A percentile compares a stretch with the other conserved stretches of the same genome.
phyloP scores from a whole-genome alignment of 169 alveolate genomes.

The Plasmodium gonderi region DNA sequence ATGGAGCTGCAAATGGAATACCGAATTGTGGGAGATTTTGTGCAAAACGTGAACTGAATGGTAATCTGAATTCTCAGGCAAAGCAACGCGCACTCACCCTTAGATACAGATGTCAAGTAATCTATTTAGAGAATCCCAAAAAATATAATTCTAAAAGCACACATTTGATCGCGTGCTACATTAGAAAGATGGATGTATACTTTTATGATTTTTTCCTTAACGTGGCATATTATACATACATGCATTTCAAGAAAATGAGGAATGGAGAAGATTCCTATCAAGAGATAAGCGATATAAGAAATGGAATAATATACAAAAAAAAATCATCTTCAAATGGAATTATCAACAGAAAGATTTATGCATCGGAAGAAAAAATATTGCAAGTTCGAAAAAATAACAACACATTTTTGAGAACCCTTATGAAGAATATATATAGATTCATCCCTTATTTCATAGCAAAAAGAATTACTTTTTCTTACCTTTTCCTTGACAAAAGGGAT shows the following conservation, averaged over 20 bases:
- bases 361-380: neutral
- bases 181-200: conserved; percentile 11
- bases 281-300: neutral
- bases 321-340: neutral
- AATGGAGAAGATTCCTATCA: neutral
- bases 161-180: neutral
- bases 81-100: neutral
- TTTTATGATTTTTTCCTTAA: conserved; percentile 15
- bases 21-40: no score
- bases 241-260: neutral
- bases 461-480: neutral
- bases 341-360: neutral
- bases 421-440: neutral
- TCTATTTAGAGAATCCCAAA: neutral
- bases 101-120: conserved; percentile 4
- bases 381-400: neutral
- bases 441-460: neutral
- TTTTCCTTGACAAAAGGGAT: neutral
- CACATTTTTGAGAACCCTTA: neutral
- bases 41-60: neutral
- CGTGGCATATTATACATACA: neutral
- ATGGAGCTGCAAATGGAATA: neutral
- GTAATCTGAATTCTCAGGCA: neutral
- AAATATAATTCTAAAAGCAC: neutral
- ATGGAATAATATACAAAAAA: neutral